These are phyloP conservation scores for Saccharomycopsis selenospora DNA, from an alignment of 805 yeast genomes.

Conservation along the genomic window DNA sequence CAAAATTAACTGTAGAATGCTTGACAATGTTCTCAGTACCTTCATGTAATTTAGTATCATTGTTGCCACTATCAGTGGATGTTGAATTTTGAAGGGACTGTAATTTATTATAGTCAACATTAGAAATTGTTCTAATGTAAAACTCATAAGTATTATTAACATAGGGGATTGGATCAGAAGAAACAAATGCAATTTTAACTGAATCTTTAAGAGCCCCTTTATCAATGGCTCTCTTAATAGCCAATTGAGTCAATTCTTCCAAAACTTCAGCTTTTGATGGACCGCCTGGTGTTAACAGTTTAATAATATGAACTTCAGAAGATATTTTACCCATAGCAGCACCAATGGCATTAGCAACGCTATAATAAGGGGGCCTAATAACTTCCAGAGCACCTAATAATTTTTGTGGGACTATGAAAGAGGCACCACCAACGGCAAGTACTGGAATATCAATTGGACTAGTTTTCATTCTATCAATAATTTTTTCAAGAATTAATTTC, in stretches of 20 bases:
- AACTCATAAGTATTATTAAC: slow-evolving; percentile 31
- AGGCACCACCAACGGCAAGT: slow-evolving; percentile 44
- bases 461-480: slow-evolving; percentile 40
- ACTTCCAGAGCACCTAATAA: slow-evolving; percentile 38
- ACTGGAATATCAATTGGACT: slow-evolving; percentile 38
- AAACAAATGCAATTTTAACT: slow-evolving; percentile 26
- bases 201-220: slow-evolving; percentile 27
- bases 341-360: slow-evolving; percentile 45
- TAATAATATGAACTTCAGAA: slow-evolving; percentile 24
- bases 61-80: slow-evolving; percentile 9
- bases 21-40: slow-evolving; percentile 7
- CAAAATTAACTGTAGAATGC: slow-evolving; percentile 9
- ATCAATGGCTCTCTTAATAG: slow-evolving; percentile 20
- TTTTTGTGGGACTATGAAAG: slow-evolving; percentile 35
- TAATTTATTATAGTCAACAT: slow-evolving; percentile 34
- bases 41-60: slow-evolving; percentile 10
- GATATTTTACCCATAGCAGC: slow-evolving; percentile 43
- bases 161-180: slow-evolving; percentile 29
- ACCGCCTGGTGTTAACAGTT: slow-evolving; percentile 6
- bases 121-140: slow-evolving; percentile 36
- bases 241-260: slow-evolving; percentile 21
- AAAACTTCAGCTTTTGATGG: slow-evolving; percentile 20
- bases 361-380: slow-evolving; percentile 34
- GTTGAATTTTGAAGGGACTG: background rate
- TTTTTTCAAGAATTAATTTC: slow-evolving; percentile 31